These are phyloP conservation scores for Phaeosphaeriaceae sp. DNA, from an alignment of 2,329 filamentous ascomycete species.

Conservation along the genomic window DNA sequence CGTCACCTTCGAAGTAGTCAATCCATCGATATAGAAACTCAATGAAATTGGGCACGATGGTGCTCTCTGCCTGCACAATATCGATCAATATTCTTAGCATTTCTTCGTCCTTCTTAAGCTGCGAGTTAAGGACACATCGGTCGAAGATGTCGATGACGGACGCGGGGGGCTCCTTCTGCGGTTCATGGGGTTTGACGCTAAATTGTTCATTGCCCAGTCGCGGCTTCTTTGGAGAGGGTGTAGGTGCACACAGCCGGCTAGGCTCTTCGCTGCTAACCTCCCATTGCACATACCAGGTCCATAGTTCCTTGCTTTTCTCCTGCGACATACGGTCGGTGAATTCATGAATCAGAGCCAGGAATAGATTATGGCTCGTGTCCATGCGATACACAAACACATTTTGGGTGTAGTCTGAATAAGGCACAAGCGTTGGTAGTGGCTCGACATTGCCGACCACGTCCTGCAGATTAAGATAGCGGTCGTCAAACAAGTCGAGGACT, in stretches of 20 bases:
- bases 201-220: slow-evolving; percentile 18
- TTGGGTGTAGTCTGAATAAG: slow-evolving; percentile 35
- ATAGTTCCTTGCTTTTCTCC: slow-evolving; percentile 30
- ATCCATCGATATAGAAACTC: slow-evolving; percentile 45
- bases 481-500: slow-evolving; percentile 39
- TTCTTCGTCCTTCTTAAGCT: slow-evolving; percentile 35
- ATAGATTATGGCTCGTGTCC: slow-evolving; percentile 30
- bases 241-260: neutral
- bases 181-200: neutral
- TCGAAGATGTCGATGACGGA: slow-evolving; percentile 22
- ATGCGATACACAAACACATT: slow-evolving; percentile 36
- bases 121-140: slow-evolving; percentile 26
- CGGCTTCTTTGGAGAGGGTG: slow-evolving; percentile 30
- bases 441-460: slow-evolving; percentile 41
- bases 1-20: slow-evolving; percentile 41
- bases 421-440: slow-evolving; percentile 38
- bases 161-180: slow-evolving; percentile 7
- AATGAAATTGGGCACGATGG: slow-evolving; percentile 42
- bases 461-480: slow-evolving; percentile 38
- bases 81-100: slow-evolving; percentile 40
- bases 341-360: slow-evolving; percentile 37
- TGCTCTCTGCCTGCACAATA: slow-evolving; percentile 35
- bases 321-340: slow-evolving; percentile 31
- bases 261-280: slow-evolving; percentile 22
- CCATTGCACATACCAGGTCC: slow-evolving; percentile 45